Base-by-base conservation (phyloP, 176 grass and related monocot species). In the Aegilops umbellulata region DNA sequence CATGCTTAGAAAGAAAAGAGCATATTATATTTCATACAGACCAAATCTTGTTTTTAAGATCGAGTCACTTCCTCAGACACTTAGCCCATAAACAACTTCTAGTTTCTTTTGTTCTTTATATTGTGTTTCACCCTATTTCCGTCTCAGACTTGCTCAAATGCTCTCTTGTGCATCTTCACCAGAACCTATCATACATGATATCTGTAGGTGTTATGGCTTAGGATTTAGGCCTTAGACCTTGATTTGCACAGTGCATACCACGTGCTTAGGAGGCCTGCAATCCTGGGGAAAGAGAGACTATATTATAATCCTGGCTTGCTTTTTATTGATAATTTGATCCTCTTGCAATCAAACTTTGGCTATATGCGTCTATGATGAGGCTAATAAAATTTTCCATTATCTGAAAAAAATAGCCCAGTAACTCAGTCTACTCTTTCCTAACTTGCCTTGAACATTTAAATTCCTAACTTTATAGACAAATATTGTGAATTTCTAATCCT, bases 1-100 rank as follows among this genome's bases (percentile, higher is more conserved):
- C 49, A 16, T 83, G n/a, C 74, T 87, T 81, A 81, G 30, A 81
- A 81, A 38, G 41, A 81, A 81, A 61, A 41, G 41, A 16, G 29
- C 26, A 46, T 51, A 49, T 74, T 80, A 42, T 87, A 41, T 80
- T 60, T 82, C 27, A 61, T 34, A 27, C 61, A 57, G 31, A 86
- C 60, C 26, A 68, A 68, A 60, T 42, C 20, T 87, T 84, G 38
- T 41, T 66, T 80, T 83, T 57, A 20, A 36, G 25, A 47, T 63
- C 16, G 39, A 41, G 53, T 67, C 25, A 38, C 44, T 22, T 66
- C 17, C 68, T 51, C 2, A 20, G 66, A 61, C 26, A 86, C 36
- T 47, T 34, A 24, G 9, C 8, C 39, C 57, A 38, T 80, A 29
- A 19, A 53, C 5, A 71, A n/a, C 69, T 83, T 65, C 39, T 83